A percentile compares a stretch with the other conserved stretches of the same genome.
Evolutionary conservation across 306 rosid species (phyloP).

Genomic region (Albizia julibrissin): DNA sequence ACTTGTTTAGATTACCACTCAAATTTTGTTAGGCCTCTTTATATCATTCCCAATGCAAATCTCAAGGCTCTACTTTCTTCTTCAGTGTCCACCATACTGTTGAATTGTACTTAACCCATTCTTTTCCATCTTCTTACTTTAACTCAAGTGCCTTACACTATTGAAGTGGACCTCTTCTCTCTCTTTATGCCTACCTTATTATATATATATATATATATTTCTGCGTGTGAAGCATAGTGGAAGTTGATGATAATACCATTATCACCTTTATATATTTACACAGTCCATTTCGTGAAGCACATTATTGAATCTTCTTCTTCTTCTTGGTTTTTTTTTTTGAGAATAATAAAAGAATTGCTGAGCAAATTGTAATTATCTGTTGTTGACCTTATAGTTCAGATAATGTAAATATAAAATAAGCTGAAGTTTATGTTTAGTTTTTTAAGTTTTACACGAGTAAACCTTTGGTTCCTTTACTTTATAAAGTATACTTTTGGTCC

Average conservation of each 20-base stretch:
- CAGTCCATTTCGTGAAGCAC: background rate
- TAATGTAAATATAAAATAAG: background rate
- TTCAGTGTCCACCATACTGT: background rate
- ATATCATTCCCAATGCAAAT: background rate
- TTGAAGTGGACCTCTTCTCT: background rate
- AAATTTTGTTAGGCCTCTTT: background rate
- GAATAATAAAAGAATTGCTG: background rate
- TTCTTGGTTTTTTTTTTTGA: background rate
- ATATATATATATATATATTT: background rate
- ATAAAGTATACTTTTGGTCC: too few relatives aligned
- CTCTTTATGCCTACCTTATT: constrained; percentile 38
- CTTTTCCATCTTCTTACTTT: background rate
- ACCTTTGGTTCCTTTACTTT: too few relatives aligned
- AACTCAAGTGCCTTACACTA: constrained; percentile 11
- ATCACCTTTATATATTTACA: background rate
- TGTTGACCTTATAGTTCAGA: background rate
- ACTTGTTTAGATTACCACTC: background rate
- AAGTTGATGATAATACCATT: constrained; percentile 20
- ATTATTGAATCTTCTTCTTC: background rate
- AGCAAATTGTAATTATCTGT: background rate
- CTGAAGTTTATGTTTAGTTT: too few relatives aligned
- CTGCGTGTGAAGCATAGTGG: constrained; percentile 30
- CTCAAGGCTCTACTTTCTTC: background rate
- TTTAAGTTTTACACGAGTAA: too few relatives aligned
- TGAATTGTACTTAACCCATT: constrained; percentile 22